These are phyloP conservation scores for Fusarium penzigii DNA, from an alignment of 2,329 filamentous ascomycete species.

Conservation along the genomic window DNA sequence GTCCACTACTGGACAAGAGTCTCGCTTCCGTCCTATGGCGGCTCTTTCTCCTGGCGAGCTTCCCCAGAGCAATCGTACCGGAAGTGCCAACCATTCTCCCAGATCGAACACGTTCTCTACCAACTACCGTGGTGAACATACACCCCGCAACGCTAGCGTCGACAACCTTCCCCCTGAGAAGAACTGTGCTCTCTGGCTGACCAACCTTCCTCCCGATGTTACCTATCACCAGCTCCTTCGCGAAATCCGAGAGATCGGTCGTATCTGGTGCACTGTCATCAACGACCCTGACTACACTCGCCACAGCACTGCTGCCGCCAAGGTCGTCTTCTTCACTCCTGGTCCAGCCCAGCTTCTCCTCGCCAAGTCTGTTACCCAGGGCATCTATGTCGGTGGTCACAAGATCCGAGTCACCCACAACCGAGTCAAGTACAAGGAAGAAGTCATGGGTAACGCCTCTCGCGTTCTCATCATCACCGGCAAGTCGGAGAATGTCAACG, in stretches of 20 bases:
- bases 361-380: constrained; percentile 21
- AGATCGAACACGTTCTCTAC: constrained; percentile 28
- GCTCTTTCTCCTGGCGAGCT: constrained; percentile 10
- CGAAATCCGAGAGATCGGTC: constrained; percentile 47
- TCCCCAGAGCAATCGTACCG: neutral
- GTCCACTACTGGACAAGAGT: neutral
- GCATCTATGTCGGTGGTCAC: constrained; percentile 40
- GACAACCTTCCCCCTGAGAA: constrained; percentile 32
- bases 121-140: constrained; percentile 41
- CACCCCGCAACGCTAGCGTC: constrained; percentile 36
- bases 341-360: constrained; percentile 38
- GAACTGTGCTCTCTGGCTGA: constrained; percentile 56
- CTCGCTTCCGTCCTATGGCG: constrained; percentile 26
- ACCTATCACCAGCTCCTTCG: constrained; percentile 46
- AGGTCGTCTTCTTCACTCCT: constrained; percentile 51
- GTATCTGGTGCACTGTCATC: constrained; percentile 53
- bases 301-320: constrained; percentile 45
- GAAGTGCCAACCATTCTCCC: neutral
- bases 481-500: constrained; percentile 44
- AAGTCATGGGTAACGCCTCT: constrained; percentile 35
- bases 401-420: constrained; percentile 46
- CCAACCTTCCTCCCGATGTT: constrained; percentile 48
- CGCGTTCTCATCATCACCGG: constrained; percentile 55
- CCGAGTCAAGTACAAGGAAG: constrained; percentile 45
- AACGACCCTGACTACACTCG: constrained; percentile 45